These are phyloP conservation scores for Trichoderma sp. DNA, from an alignment of 2,329 filamentous ascomycete genomes.

Conservation along the genomic window DNA sequence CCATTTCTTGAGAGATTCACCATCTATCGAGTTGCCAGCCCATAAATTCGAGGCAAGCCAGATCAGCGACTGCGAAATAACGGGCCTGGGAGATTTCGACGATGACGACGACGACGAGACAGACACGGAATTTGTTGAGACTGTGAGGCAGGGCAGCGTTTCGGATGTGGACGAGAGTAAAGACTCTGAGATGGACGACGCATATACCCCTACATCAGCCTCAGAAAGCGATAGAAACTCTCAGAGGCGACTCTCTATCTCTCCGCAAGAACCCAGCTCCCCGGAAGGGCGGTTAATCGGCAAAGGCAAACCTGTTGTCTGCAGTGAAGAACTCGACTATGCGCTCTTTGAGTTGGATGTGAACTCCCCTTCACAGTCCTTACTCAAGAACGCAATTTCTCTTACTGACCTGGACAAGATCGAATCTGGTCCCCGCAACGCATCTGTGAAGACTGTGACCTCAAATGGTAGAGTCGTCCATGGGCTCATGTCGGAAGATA, in stretches of 20 bases:
- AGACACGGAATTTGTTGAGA: not conserved
- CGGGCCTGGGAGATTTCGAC: not conserved
- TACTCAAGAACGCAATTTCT: not conserved
- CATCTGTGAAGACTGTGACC: not conserved
- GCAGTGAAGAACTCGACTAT: not conserved
- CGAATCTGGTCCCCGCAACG: not conserved
- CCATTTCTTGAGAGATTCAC: not conserved
- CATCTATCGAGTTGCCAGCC: not conserved
- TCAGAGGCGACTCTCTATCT: not conserved
- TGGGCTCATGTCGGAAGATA: not conserved
- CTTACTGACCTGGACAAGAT: not conserved
- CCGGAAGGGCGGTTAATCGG: not conserved
- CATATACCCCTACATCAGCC: not conserved
- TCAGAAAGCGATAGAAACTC: not conserved
- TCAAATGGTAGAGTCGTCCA: not conserved
- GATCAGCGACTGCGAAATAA: not conserved
- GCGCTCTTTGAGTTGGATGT: not conserved
- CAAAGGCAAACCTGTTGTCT: not conserved
- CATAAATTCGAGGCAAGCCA: not conserved
- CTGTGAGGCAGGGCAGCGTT: not conserved
- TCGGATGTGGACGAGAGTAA: not conserved
- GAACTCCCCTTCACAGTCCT: not conserved
- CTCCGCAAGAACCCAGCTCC: not conserved
- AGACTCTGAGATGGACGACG: not conserved
- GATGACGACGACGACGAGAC: not conserved